phyloP scores from a whole-genome alignment of 345 rosid genomes.

The Sonneratia caseolaris region DNA sequence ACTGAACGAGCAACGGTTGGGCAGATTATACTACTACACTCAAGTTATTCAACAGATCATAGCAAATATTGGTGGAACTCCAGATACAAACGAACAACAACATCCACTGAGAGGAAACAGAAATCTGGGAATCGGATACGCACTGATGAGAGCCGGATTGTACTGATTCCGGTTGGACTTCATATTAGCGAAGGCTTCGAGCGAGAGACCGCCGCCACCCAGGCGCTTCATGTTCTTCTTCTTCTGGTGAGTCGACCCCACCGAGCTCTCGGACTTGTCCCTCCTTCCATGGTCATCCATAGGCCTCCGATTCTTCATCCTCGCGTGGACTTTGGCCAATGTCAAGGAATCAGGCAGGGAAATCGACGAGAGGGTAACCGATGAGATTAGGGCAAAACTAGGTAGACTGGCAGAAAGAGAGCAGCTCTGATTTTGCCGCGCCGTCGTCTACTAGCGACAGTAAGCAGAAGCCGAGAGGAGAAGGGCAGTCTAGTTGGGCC shows the following conservation, averaged over 20 bases:
- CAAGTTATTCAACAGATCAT: neutral
- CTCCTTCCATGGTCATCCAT: slow-evolving; percentile 6
- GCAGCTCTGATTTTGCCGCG: neutral
- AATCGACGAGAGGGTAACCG: neutral
- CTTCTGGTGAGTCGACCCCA: slow-evolving; percentile 21
- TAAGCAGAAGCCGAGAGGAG: no score
- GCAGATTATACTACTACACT: neutral
- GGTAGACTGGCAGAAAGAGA: neutral
- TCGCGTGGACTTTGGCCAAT: neutral
- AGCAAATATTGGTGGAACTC: neutral
- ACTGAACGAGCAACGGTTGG: neutral
- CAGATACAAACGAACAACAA: neutral
- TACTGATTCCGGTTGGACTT: slow-evolving; percentile 37
- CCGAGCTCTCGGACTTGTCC: slow-evolving; percentile 13
- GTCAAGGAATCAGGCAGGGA: neutral
- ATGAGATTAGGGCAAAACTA: neutral
- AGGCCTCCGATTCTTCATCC: slow-evolving; percentile 31
- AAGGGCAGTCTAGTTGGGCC: no score
- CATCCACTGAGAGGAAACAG: neutral
- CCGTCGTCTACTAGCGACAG: no score
- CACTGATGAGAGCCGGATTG: slow-evolving; percentile 69
- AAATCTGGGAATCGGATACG: neutral
- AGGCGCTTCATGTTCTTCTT: slow-evolving; percentile 59
- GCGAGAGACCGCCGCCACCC: slow-evolving; percentile 83
- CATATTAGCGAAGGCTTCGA: slow-evolving; percentile 61